These are phyloP conservation scores for Naematelia encephala DNA, from an alignment of 768 basidiomycete species.

Conservation along the genomic window DNA sequence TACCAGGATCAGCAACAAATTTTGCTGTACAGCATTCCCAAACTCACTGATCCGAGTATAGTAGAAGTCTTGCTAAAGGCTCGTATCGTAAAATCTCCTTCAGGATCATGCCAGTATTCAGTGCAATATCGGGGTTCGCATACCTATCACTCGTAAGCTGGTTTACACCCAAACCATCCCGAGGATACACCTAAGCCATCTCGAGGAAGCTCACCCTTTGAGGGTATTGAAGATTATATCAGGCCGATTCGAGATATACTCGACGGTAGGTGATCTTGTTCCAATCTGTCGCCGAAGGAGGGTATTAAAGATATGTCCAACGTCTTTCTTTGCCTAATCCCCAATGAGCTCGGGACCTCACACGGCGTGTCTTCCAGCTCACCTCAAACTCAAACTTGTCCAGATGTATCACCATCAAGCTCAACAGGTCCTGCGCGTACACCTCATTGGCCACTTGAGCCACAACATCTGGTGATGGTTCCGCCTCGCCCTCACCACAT, in stretches of 20 bases:
- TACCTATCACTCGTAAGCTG: constrained; percentile 57
- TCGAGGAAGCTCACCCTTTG: constrained; percentile 58
- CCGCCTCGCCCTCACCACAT: constrained; percentile 28
- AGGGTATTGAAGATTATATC: constrained; percentile 77
- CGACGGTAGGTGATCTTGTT: constrained; percentile 89
- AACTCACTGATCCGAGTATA: constrained; percentile 89
- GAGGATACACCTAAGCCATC: neutral
- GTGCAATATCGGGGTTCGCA: constrained; percentile 88
- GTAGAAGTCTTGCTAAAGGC: constrained; percentile 77
- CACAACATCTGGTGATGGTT: constrained; percentile 73
- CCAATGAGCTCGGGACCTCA: too few relatives aligned
- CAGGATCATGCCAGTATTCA: constrained; percentile 97
- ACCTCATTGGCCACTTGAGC: constrained; percentile 95
- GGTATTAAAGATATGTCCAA: constrained; percentile 54
- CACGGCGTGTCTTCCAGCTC: too few relatives aligned
- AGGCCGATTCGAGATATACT: constrained; percentile 73
- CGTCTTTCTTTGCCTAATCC: constrained; percentile 54
- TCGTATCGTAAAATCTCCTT: constrained; percentile 96
- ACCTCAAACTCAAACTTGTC: constrained; percentile 91
- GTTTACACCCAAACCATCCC: neutral
- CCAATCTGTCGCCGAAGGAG: constrained; percentile 77
- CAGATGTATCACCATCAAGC: constrained; percentile 74
- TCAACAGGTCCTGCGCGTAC: constrained; percentile 82
- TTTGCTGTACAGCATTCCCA: too few relatives aligned
- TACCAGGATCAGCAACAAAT: constrained; percentile 45